Base-by-base conservation (phyloP, 192 early-diverging fungal species). In the Rhizoclosmatium sp. region DNA sequence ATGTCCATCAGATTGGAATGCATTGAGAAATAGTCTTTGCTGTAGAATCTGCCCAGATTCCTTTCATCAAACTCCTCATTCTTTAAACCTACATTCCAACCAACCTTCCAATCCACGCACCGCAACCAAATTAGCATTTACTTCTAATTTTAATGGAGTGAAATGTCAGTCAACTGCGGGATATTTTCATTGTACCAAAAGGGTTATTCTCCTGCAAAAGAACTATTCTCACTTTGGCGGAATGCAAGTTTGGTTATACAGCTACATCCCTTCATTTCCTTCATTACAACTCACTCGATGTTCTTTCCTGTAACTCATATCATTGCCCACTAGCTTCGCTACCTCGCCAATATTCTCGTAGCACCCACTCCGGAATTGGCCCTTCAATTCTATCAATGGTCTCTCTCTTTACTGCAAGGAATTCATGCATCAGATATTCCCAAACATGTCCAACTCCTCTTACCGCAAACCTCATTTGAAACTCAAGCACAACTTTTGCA, bases 301-400 rank as follows among this genome's bases (percentile, higher is more conserved):
- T 40, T 19, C 40, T 65, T 65, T 16, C 31, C 31, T 5, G 60
- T 7, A 40, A 21, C 56, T 75, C 45, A 44, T 19, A 61, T 12
- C 9, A 65, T 23, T 7, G 64, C 46, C 41, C 31, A 21, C 64
- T 40, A 48, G 49, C 3, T 69, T 23, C 79, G 80, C 19, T 87
- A 87, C 70, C 41, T 81, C 21, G 62, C 46, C 12, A 82, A 78
- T 48, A 65, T 84, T 4, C 41, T 84, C 40, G 77, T 88, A 44
- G 84, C 85, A 19, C 87, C 87, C 12, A 88, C 82, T 0, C 78
- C 84, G 39, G 87, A 88, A 44, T 73, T 88, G 3, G 87, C 87
- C 2, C 23, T 85, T 4, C 87, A 88, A 65, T 47, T 82, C 4
- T 65, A 47, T 12, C 10, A 60, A 19, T 82, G 82, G 82, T 65